Evolutionary conservation across 2,329 filamentous ascomycete genomes (phyloP).

Genomic region (Aureobasidium sp.): DNA sequence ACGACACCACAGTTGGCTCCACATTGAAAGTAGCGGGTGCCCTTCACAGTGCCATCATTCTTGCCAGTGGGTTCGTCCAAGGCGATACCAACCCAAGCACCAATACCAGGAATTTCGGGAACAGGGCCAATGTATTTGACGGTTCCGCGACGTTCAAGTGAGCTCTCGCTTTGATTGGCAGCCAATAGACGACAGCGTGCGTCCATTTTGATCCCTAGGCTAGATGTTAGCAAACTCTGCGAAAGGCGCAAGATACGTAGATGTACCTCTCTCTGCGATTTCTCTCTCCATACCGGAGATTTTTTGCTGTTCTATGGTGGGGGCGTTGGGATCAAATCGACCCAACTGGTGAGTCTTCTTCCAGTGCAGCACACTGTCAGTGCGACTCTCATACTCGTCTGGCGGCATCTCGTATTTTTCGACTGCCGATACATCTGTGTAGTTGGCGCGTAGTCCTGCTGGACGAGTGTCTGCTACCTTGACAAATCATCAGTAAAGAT

Average conservation of each 20-base stretch:
- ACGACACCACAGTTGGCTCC: conserved; percentile 67
- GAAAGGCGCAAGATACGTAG: background rate
- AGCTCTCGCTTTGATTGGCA: conserved; percentile 47
- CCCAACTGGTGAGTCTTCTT: conserved; percentile 94
- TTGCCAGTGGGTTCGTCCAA: conserved; percentile 76
- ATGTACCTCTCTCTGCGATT: conserved; percentile 55
- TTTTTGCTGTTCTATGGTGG: conserved; percentile 65
- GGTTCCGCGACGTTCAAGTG: conserved; percentile 53
- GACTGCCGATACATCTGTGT: conserved; percentile 71
- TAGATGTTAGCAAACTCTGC: background rate
- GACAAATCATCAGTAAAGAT: conserved; percentile 6
- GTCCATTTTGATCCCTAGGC: conserved; percentile 36
- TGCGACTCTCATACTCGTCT: conserved; percentile 75
- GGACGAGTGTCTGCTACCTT: conserved; percentile 79
- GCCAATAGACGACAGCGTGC: conserved; percentile 43
- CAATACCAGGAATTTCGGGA: conserved; percentile 59
- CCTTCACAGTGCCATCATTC: conserved; percentile 68
- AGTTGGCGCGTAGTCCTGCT: conserved; percentile 66
- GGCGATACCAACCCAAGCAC: conserved; percentile 62
- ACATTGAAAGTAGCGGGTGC: conserved; percentile 63
- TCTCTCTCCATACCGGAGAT: conserved; percentile 62
- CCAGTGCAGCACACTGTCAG: conserved; percentile 87
- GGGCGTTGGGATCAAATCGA: conserved; percentile 83
- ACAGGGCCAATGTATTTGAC: conserved; percentile 68
- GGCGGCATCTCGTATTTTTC: conserved; percentile 87